Conservation (phyloP, 2,329 filamentous ascomycete genomes). For the Fusarium anguioides region DNA sequence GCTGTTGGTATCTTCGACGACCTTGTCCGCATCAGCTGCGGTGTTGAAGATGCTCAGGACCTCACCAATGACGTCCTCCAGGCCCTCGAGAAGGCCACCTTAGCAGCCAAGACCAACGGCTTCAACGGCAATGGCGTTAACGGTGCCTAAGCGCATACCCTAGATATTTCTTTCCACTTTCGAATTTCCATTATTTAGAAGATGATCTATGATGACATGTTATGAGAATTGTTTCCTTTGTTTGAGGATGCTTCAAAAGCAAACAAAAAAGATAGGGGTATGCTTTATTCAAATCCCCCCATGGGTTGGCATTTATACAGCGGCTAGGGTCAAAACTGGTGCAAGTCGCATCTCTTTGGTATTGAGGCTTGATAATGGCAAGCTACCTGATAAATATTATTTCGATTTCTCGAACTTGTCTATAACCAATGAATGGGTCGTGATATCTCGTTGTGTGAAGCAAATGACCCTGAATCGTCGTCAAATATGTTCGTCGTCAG, state of each 20-base stretch:
- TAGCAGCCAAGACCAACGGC: constrained; percentile 48
- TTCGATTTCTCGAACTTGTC: constrained; percentile 14
- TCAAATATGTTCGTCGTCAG: constrained; percentile 27
- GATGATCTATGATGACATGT: constrained; percentile 34
- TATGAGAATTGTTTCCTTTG: constrained; percentile 34
- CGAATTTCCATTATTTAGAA: constrained; percentile 21
- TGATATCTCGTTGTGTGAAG: constrained; percentile 2
- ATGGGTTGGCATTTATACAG: constrained; percentile 35
- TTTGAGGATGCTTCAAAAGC: constrained; percentile 19
- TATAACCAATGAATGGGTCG: constrained; percentile 3
- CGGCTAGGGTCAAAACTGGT: constrained; percentile 27
- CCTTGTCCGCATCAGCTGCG: constrained; percentile 91
- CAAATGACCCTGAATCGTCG: background rate
- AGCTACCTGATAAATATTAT: constrained; percentile 36
- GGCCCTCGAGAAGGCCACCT: constrained; percentile 81
- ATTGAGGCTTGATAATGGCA: constrained; percentile 37
- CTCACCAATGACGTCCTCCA: constrained; percentile 83
- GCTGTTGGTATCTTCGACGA: constrained; percentile 95
- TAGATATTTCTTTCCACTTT: constrained; percentile 3
- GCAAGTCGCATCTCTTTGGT: constrained; percentile 32
- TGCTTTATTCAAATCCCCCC: constrained; percentile 11
- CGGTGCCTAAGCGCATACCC: constrained; percentile 32
- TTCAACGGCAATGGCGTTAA: constrained; percentile 45
- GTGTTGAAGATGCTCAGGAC: constrained; percentile 90
- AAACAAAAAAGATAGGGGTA: constrained; percentile 25